Evolutionary conservation across 2,329 filamentous ascomycete species (phyloP), one percentile per base, ranked within the genome.

Genomic region (Penicillium sp.): DNA sequence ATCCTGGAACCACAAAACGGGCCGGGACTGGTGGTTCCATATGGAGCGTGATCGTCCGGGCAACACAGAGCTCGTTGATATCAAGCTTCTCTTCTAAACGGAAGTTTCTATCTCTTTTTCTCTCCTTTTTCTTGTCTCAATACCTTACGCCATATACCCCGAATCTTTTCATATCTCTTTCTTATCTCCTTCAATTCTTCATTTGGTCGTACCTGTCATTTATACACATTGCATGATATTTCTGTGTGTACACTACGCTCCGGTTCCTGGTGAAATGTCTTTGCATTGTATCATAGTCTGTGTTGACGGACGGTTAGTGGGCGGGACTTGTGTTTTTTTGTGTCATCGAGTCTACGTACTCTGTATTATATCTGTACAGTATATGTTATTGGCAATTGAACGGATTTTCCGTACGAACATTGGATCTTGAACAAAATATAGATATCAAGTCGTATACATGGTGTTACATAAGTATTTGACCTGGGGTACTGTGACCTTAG

Each of bases 1-100:
- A 8, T 71, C 73, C 5, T 77, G 75, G 75, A 77, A 77, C 16
- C 73, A 76, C 56, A 72, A 70, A 51, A 62, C 48, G 39, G 74
- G 74, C 22, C 71, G 74, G 36, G 75, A 77, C 22, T 77, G 75
- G 75, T 77, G 75, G 75, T 74, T 71, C 54, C 75, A 77, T 54
- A 70, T 75, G 63, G 75, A 77, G 60, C 69, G 75, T 39, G 75
- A 77, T 55, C 72, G 73, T 34, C 69, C 70, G 11, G 61, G 63
- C 31, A 67, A 67, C 34, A 56, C 65, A 11, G 69, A 74, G 39
- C 59, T 70, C 40, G 64, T 73, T 48, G 65, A 70, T 32, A 52
- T 68, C 27, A 68, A 68, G 54, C 64, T 65, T 49, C 69, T 75
- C 38, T 74, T 75, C 46, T 75, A 59, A 67, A 47, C 27, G 34